Conservation (phyloP, 2,329 filamentous ascomycete species). For the Arachnomyces sp. region DNA sequence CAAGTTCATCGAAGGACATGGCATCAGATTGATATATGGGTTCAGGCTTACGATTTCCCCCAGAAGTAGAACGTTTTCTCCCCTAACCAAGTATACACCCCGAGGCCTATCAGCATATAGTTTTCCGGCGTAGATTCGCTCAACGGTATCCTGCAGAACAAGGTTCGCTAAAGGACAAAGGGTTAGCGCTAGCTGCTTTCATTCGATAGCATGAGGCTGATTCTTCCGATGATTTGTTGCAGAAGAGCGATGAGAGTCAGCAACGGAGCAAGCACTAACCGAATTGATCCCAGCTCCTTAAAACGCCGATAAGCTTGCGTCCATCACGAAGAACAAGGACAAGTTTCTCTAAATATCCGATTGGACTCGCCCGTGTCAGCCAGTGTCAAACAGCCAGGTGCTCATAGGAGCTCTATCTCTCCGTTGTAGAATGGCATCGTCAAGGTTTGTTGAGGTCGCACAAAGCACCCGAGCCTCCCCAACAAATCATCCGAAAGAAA, state of each 20-base stretch:
- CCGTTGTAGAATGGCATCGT: not conserved
- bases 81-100: slow-evolving; percentile 84
- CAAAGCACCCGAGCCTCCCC: not conserved
- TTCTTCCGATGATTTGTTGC: not conserved
- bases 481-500: not conserved
- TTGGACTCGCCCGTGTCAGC: slow-evolving; percentile 7
- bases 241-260: too few species aligned
- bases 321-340: slow-evolving; percentile 87
- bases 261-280: slow-evolving; percentile 48
- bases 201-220: not conserved
- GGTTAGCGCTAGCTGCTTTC: not conserved
- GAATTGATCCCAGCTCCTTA: slow-evolving; percentile 96
- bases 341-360: slow-evolving; percentile 67
- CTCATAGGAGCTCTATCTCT: slow-evolving; percentile 1
- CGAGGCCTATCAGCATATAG: slow-evolving; percentile 77
- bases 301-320: slow-evolving; percentile 82
- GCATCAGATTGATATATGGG: not conserved
- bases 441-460: not conserved
- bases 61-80: slow-evolving; percentile 92
- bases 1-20: not conserved
- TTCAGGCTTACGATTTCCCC: slow-evolving; percentile 64
- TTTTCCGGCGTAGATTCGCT: slow-evolving; percentile 68
- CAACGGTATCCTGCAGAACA: slow-evolving; percentile 84
- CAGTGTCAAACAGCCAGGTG: slow-evolving; percentile 12
- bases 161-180: slow-evolving; percentile 63